Evolutionary conservation across 108 stramenopile species (phyloP), one percentile per base, ranked within the genome.

Genomic region (Discostella stelligeroides): DNA sequence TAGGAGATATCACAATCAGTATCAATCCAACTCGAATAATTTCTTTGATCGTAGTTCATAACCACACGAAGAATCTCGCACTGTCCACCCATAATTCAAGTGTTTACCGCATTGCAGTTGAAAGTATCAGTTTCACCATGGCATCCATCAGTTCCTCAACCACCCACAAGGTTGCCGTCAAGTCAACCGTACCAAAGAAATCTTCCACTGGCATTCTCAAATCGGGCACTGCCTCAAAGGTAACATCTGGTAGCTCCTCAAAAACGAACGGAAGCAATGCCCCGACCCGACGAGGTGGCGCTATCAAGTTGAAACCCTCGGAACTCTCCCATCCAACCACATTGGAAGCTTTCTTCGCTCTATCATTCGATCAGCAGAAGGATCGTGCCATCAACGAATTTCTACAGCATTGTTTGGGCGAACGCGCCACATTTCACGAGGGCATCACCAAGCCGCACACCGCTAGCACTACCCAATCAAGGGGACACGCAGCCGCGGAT

Each of bases 401-500:
- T 30, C 66, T 90, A 20, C 81, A 72, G 12, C 63, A 80, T 28
- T 81, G 82, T 39, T 76, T 90, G 58, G 94, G 94, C n/a, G 87
- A 85, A 60, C 55, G 79, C 21, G 62, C 78, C 24, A 60, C 77
- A 4, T 68, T 85, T 61, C 79, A 74, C 37, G 76, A 70, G 49
- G 76, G 83, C n/a, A 79, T 76, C 43, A 63, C 79, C 62, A 85
- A 73, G 30, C 94, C 94, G 6, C 86, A 84, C 46, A 84, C 88
- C 11, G 88, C 91, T 0, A 79, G 76, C 40, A 88, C 90, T 14
- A 87, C 91, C 0, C 73, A 77, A 55, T 81, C 80, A 42, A 78
- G 94, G 45, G 69, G 80, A 18, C 73, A 34, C 12, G 88, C 90
- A 4, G 94, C 94, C 8, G 91, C 91, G 23, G 92, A 95, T 72